Base-by-base conservation (phyloP, 306 rosid genomes). In the Cicer cuneatum region DNA sequence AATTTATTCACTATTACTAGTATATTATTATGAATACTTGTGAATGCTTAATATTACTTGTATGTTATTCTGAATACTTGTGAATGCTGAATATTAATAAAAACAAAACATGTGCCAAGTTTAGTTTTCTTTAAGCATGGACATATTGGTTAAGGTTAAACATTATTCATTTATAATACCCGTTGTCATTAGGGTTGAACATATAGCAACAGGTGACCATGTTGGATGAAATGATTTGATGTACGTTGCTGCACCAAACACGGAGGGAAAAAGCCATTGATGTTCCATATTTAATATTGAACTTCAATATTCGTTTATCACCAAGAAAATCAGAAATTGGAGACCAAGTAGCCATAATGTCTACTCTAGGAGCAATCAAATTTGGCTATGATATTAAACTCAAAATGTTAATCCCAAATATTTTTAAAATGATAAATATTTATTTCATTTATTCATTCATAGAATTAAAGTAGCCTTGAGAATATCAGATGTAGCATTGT, bases 341-440 rank as follows among this genome's bases (percentile, higher is more conserved):
- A 53, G 87, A 56, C 83, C 85, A 83, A n/a, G 78, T 62, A 2
- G 89, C 87, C 0, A 83, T 47, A 40, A 85, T 86, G 38, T 46
- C 10, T 0, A 86, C 85, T 48, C 87, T 79, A 0, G 87, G 87
- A 51, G 85, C 87, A 4, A 37, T 35, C 11, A 81, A 35, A 54
- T 87, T 87, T 3, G 87, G 85, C 85, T 87, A 10, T 41, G 72
- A n/a, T n/a, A n/a, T n/a, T n/a, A n/a, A n/a, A n/a, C n/a, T n/a
- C n/a, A 57, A 24, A 24, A 57, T 12, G 4, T 24, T 57, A 10
- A 57, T 1, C 0, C 21, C 8, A 24, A 4, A 5, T 4, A 1
- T 29, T 24, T 7, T 57, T 29, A 57, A 57, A 57, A 11, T 29
- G 15, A 12, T 24, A 10, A 0, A 11, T 1, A 10, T 24, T 4